Conservation (phyloP, 305 asterid species). For the Rubia tinctorum region DNA sequence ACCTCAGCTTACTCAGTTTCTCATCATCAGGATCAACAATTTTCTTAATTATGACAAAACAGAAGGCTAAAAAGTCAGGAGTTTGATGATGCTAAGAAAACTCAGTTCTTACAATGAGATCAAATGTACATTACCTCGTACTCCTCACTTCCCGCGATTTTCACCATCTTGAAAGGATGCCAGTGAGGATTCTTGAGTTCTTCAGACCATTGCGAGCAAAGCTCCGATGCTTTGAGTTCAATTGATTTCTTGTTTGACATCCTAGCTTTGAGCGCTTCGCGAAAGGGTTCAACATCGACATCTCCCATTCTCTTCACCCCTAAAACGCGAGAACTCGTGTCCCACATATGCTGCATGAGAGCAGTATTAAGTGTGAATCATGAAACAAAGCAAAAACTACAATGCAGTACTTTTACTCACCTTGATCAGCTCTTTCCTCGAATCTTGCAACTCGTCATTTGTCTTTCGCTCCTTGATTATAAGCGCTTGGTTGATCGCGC, state of each 20-base stretch:
- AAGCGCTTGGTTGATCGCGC: constrained; percentile 18
- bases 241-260: not conserved
- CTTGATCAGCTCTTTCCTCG: constrained; percentile 24
- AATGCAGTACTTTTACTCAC: constrained; percentile 21
- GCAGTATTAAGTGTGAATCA: not conserved
- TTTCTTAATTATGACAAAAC: constrained; percentile 17
- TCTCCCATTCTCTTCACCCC: constrained; percentile 36
- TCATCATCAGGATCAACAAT: constrained; percentile 27
- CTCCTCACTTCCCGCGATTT: constrained; percentile 9
- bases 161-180: constrained; percentile 27
- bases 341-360: constrained; percentile 24
- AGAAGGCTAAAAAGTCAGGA: not conserved
- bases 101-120: not conserved
- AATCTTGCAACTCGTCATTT: constrained; percentile 28
- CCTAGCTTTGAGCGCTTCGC: constrained; percentile 12
- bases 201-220: constrained; percentile 29
- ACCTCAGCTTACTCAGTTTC: constrained; percentile 21
- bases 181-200: constrained; percentile 23
- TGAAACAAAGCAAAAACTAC: not conserved
- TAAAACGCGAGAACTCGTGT: constrained; percentile 15
- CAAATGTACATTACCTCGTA: constrained; percentile 17
- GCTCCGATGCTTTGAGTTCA: constrained; percentile 17
- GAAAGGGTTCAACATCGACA: constrained; percentile 18
- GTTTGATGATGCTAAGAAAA: not conserved
- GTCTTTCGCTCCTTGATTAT: constrained; percentile 21